Evolutionary conservation across 192 early-diverging fungal genomes (phyloP), one percentile per base, ranked within the genome.

Genomic region (Backusella mclennaniae): DNA sequence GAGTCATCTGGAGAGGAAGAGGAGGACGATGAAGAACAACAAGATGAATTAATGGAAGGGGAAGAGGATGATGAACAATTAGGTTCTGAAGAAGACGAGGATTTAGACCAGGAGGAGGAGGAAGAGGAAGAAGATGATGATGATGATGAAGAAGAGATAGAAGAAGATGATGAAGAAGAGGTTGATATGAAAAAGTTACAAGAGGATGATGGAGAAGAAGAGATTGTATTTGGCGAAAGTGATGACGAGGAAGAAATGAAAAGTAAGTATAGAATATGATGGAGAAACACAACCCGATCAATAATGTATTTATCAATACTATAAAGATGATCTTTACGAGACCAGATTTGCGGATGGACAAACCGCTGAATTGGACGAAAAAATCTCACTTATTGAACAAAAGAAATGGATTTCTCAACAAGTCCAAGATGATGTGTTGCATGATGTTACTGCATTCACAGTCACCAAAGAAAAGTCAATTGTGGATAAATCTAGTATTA

Each of bases 311-410:
- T 52, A 72, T 19, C 19, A 36, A 41, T 9, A 21, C 12, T 29
- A 17, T 44, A 44, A 29, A 63, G 71, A 35, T 56, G 77, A 82
- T 67, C 38, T 74, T 1, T 85, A 73, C 42, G 83, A 84, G 72
- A 23, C 35, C 12, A 85, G 85, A 72, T 85, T 87, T 71, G 79
- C 71, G 0, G 83, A 85, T 73, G 69, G 76, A 23, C 77, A 80
- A 33, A 66, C 82, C 1, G 59, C 38, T 7, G 17, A 67, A 6
- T 79, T 88, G n/a, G 77, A 75, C 6, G 71, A 75, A 36, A 56
- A 52, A 38, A 77, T 84, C 31, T 66, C 84, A 6, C 41, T 68
- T 4, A 77, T 84, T 31, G 82, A 85, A 59, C 49, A 77, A 21
- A 87, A 85, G 69, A 77, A 76, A 31, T 88, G 87, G 87, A 69